Percentiles rank a stretch among this genome's conserved stretches.
Conservation (phyloP, 352 stramenopile genomes). For the Globisporangium alternatum region DNA sequence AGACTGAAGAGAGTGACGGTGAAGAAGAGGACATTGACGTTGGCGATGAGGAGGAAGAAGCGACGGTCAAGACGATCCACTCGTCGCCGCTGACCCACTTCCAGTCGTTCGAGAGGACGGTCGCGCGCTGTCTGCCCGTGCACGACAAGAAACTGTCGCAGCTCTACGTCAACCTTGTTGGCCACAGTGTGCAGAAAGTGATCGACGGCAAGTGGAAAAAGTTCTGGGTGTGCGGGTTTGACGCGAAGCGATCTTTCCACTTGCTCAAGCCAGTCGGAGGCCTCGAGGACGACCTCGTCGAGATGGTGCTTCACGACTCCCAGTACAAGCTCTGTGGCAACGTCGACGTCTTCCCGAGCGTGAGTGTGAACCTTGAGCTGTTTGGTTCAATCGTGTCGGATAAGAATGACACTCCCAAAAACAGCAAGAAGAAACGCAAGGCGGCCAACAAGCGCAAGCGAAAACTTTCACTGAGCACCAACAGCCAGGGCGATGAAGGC, state of each 20-base stretch:
- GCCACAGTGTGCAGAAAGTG: constrained; percentile 68
- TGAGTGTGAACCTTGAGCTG: constrained; percentile 41
- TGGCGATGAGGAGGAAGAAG: constrained; percentile 5
- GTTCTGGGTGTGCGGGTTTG: constrained; percentile 66
- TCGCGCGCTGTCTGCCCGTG: constrained; percentile 61
- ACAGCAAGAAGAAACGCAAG: constrained; percentile 60
- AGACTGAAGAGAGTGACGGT: neutral
- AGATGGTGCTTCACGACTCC: constrained; percentile 78
- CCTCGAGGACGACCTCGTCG: constrained; percentile 37
- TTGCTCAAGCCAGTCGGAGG: constrained; percentile 53
- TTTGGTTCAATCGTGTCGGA: constrained; percentile 37
- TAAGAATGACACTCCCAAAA: constrained; percentile 6
- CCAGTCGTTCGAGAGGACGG: constrained; percentile 83
- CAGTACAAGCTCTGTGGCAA: constrained; percentile 57
- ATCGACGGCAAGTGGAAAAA: constrained; percentile 83
- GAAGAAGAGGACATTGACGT: neutral
- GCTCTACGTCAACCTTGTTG: constrained; percentile 69
- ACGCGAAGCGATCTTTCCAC: constrained; percentile 50
- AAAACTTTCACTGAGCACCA: constrained; percentile 27
- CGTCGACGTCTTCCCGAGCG: constrained; percentile 46
- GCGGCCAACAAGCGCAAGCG: constrained; percentile 58
- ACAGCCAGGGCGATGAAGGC: constrained; percentile 15
- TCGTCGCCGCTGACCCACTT: constrained; percentile 79
- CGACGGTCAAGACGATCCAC: constrained; percentile 46
- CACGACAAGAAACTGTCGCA: constrained; percentile 44